A percentile compares a stretch with the other conserved stretches of the same genome.
Evolutionary conservation across 106 monocot species (phyloP).

Genomic region (Phalaenopsis equestris): DNA sequence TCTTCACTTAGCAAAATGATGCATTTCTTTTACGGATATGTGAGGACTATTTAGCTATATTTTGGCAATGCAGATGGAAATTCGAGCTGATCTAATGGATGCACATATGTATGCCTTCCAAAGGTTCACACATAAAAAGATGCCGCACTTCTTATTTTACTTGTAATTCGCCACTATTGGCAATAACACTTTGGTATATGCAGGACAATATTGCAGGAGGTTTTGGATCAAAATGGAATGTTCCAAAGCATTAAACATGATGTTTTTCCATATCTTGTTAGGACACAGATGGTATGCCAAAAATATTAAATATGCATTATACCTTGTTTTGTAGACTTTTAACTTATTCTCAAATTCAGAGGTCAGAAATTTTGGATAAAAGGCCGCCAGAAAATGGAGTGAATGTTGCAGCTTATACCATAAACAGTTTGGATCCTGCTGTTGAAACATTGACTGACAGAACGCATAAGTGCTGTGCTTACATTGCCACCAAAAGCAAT

Average conservation of each 20-base stretch:
- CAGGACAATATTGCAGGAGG: constrained; percentile 71
- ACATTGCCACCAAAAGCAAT: constrained; percentile 82
- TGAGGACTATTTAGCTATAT: not conserved
- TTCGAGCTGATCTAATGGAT: constrained; percentile 97
- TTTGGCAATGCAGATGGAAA: constrained; percentile 69
- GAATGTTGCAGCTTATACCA: constrained; percentile 27
- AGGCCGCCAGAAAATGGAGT: constrained; percentile 20
- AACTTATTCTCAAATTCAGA: constrained; percentile 29
- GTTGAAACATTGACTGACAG: constrained; percentile 21
- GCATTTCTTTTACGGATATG: constrained; percentile 3
- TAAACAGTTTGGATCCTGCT: constrained; percentile 26
- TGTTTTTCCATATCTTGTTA: constrained; percentile 87
- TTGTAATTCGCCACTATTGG: not conserved
- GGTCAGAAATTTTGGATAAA: constrained; percentile 53
- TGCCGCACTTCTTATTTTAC: not conserved
- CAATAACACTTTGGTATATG: not conserved
- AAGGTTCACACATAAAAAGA: constrained; percentile 36
- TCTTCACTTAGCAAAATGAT: not conserved
- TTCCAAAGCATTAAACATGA: constrained; percentile 89
- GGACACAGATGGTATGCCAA: constrained; percentile 76
- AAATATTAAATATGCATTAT: not conserved
- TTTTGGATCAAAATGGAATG: constrained; percentile 67
- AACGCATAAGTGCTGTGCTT: constrained; percentile 90
- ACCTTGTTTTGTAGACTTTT: constrained; percentile 1
- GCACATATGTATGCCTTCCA: constrained; percentile 98